Percentiles rank a stretch among this genome's conserved stretches.
phyloP scores from a whole-genome alignment of 1,284 basidiomycete genomes.

The Uromyces viciae-fabae region DNA sequence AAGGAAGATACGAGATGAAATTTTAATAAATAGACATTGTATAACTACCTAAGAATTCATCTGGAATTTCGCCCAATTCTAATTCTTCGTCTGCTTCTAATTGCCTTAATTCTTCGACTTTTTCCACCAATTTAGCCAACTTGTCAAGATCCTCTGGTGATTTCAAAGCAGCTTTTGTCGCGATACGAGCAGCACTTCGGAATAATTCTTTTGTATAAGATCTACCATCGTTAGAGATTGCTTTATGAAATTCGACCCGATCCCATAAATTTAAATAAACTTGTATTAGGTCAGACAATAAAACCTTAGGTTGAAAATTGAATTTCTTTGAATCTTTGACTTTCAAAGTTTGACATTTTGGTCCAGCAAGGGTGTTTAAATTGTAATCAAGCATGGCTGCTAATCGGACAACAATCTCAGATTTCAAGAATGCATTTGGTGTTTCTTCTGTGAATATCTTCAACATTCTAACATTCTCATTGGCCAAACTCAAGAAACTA shows the following conservation, averaged over 20 bases:
- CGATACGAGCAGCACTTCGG: slow-evolving; percentile 71
- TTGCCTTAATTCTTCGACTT: slow-evolving; percentile 77
- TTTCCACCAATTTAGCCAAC: slow-evolving; percentile 68
- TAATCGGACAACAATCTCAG: slow-evolving; percentile 90
- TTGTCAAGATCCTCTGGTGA: slow-evolving; percentile 73
- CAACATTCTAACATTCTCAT: slow-evolving; percentile 80
- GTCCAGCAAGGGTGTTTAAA: slow-evolving; percentile 80
- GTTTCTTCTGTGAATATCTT: slow-evolving; percentile 89
- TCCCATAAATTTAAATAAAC: slow-evolving; percentile 86
- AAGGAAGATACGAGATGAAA: no score
- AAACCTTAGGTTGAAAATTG: slow-evolving; percentile 76
- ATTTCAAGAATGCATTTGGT: slow-evolving; percentile 86
- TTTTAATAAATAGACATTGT: no score
- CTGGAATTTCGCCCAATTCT: slow-evolving; percentile 87
- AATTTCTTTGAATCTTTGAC: slow-evolving; percentile 85
- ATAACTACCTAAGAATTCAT: slow-evolving; percentile 80
- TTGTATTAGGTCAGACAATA: slow-evolving; percentile 82
- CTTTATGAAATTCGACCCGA: slow-evolving; percentile 74
- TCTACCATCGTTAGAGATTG: slow-evolving; percentile 85
- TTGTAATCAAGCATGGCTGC: slow-evolving; percentile 98
- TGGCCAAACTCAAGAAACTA: slow-evolving; percentile 78
- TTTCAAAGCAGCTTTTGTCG: slow-evolving; percentile 69
- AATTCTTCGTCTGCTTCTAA: slow-evolving; percentile 76
- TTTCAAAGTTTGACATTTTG: slow-evolving; percentile 71
- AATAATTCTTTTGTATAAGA: slow-evolving; percentile 85